Conservation (phyloP, 2,329 filamentous ascomycete species). For the Colletotrichum spaethianum region DNA sequence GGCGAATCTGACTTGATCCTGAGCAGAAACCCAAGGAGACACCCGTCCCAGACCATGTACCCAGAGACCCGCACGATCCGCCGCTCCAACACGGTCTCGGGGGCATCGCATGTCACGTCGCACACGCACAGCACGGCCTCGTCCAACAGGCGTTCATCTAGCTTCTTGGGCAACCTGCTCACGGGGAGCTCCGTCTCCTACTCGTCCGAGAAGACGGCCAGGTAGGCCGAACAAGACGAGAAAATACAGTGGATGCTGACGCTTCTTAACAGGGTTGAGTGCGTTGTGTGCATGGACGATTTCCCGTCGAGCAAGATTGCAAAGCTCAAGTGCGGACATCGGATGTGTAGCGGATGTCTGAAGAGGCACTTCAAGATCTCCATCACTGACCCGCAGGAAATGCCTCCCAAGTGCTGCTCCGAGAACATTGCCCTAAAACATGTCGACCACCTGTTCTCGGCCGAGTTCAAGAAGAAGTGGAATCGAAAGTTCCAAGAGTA, state of each 20-base stretch:
- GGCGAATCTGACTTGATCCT: conserved; percentile 16
- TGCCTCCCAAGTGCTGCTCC: conserved; percentile 87
- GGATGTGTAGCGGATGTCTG: conserved; percentile 85
- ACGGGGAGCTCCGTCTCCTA: conserved; percentile 34
- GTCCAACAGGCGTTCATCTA: conserved; percentile 32
- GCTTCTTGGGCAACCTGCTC: conserved; percentile 28
- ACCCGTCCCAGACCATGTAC: conserved; percentile 32
- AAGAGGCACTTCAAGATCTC: conserved; percentile 82
- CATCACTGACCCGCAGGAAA: conserved; percentile 81
- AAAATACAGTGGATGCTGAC: conserved; percentile 30
- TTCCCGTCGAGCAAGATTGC: conserved; percentile 74
- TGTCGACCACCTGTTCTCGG: conserved; percentile 82
- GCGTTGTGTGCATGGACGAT: conserved; percentile 81
- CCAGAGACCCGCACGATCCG: conserved; percentile 22
- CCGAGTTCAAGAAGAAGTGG: conserved; percentile 83
- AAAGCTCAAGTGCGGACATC: conserved; percentile 83
- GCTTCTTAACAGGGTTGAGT: conserved; percentile 71
- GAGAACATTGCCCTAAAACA: conserved; percentile 82
- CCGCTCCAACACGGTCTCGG: conserved; percentile 36
- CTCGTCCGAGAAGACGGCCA: conserved; percentile 46
- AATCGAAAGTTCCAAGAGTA: conserved; percentile 86
- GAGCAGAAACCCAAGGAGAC: conserved; percentile 27
- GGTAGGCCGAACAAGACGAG: conserved; percentile 45
- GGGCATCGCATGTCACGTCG: conserved; percentile 41
- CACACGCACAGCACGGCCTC: conserved; percentile 41